phyloP scores from a whole-genome alignment of 2,329 filamentous ascomycete genomes.

The Grosmannia huntii region DNA sequence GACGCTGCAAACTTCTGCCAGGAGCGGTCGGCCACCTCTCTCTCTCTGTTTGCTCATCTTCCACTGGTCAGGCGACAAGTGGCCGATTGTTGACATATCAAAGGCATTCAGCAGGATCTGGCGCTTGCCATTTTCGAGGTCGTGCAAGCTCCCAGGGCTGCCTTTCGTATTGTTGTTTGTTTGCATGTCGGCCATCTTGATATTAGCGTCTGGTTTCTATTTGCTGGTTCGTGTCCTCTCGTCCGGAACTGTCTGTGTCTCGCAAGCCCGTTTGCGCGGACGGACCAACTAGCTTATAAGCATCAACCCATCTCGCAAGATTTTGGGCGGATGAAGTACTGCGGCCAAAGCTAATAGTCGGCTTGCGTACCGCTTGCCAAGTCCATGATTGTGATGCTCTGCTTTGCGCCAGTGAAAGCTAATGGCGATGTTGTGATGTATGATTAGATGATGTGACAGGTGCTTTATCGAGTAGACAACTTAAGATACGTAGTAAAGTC shows the following conservation, averaged over 20 bases:
- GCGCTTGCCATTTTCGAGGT: neutral
- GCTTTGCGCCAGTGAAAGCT: neutral
- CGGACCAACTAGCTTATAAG: neutral
- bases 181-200: neutral
- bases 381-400: neutral
- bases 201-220: neutral
- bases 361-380: neutral
- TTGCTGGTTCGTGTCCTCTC: neutral
- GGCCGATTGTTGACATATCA: constrained; percentile 7
- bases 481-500: too few species aligned
- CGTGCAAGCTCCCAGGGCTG: neutral
- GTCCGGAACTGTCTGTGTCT: neutral
- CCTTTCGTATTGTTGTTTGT: neutral
- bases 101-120: constrained; percentile 8
- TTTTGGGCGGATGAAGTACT: neutral
- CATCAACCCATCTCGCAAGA: neutral
- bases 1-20: neutral
- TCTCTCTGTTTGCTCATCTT: neutral
- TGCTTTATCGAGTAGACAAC: neutral
- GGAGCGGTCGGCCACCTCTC: neutral
- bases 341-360: neutral
- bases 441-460: neutral
- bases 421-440: neutral
- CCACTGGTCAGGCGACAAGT: constrained; percentile 7
- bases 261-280: neutral